Evolutionary conservation across 805 yeast genomes (phyloP), one percentile per base, ranked within the genome.

Genomic region (Lipomyces sp.): DNA sequence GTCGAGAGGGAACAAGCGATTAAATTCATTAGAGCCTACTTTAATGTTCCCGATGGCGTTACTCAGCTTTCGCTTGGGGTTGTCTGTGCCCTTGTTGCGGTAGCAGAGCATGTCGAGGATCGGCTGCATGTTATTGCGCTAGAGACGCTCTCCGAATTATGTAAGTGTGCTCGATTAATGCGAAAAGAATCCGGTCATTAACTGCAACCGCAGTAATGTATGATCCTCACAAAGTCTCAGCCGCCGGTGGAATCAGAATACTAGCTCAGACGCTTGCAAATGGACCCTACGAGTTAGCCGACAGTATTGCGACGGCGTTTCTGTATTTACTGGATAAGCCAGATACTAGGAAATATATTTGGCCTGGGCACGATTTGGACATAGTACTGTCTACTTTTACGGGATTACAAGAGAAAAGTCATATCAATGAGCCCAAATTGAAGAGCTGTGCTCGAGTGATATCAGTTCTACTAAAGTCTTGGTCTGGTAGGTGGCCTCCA

Each of bases 1-100:
- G 76, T 86, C 1, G 97, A 93, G 73, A 83, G 92, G 66, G 88
- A 86, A 57, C 92, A 92, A 73, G 95, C 96, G 0, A 73, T 94
- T 39, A 89, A 88, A 72, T 78, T 92, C 33, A 78, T 92, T 0
- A 81, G 97, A 35, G 80, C 82, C 39, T 85, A 90, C 64, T 72
- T 90, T 2, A 87, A 83, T 51, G 79, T 86, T 2, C 82, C 81
- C 1, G 79, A 75, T 74, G 94, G 92, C 1, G 77, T 81, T 5
- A 76, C 80, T 30, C 83, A 81, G 71, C 73, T 90, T 18, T 82
- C 87, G 0, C 80, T 84, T 18, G 93, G 93, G 0, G 82, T 90
- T 2, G 82, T 90, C 2, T 83, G 89, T 57, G 86, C 93, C 0
- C 72, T 94, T 1, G 85, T 89, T 2, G 82, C 90, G 0, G 78